Base-by-base conservation (phyloP, 306 rosid species). In the Fagus sylvatica region DNA sequence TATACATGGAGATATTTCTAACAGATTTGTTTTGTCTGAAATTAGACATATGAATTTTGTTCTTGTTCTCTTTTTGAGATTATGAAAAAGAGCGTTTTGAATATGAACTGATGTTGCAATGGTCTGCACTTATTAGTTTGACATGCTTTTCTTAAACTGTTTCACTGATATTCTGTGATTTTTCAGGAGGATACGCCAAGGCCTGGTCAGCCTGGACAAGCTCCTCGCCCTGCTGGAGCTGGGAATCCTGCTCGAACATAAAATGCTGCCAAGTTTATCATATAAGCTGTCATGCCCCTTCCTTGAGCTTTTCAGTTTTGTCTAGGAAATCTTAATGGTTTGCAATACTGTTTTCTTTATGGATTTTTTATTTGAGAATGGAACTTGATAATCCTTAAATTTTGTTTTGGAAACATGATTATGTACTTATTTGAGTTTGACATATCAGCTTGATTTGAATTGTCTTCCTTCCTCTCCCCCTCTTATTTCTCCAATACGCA, bases 171-270 rank as follows among this genome's bases (percentile, higher is more conserved):
- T 59, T 59, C 12, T 46, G 11, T 46, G 19, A 5, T 74, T 78
- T 78, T 76, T 28, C 39, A 90, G 96, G 96, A 91, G 71, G 96
- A 91, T 69, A 82, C 78, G 1, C 90, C 89, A 40, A 88, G 92
- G 82, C 91, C 96, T 1, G 93, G 93, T 33, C 93, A 84, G 73
- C 96, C 96, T 33, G 93, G 96, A 34, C 89, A 82, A 73, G 90
- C 85, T 3, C 89, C 96, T 28, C 90, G 93, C 37, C 85, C 91
- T 48, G 85, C 88, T 48, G 96, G 90, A 51, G 82, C 36, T 2
- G 85, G 69, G 17, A 85, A 69, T 54, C 85, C 96, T 34, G 80
- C 78, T 30, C 93, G 91, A 12, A 4, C 85, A 62, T 91, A 66
- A 74, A 51, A 46, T 32, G 72, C 56, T 49, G 41, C 36, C 56